phyloP scores from a whole-genome alignment of 2,329 filamentous ascomycete species.

The Pseudogymnoascus sp. region DNA sequence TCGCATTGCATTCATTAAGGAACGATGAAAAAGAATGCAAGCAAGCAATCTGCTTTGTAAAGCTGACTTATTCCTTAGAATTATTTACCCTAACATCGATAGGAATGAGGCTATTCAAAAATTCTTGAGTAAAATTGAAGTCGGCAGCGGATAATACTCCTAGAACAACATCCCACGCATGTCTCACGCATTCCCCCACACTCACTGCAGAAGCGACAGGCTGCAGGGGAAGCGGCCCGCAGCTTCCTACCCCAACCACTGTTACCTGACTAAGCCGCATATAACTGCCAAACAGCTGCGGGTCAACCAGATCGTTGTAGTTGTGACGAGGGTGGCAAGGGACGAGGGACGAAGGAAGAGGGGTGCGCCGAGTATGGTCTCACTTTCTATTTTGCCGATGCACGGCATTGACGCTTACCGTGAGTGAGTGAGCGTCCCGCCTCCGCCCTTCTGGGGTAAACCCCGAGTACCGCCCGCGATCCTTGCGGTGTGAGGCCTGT shows the following conservation, averaged over 20 bases:
- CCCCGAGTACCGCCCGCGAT: not conserved
- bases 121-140: not conserved
- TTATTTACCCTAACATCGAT: not conserved
- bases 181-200: not conserved
- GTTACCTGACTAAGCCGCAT: not conserved
- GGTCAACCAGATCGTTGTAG: not conserved
- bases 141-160: not conserved
- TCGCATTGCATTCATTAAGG: not conserved
- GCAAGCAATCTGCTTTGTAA: not conserved
- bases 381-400: conserved; percentile 9
- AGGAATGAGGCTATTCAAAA: not conserved
- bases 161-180: not conserved
- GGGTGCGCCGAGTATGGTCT: not conserved
- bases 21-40: not conserved
- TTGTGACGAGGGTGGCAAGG: not conserved
- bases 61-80: conserved; percentile 4
- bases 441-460: not conserved
- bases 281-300: not conserved
- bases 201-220: not conserved
- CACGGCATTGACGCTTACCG: conserved; percentile 6
- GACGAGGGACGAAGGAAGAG: not conserved
- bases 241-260: conserved; percentile 6
- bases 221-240: not conserved
- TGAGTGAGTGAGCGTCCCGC: not conserved
- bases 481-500: not conserved